Conservation (phyloP, 2,329 filamentous ascomycete genomes). For the Fusarium chuoi region DNA sequence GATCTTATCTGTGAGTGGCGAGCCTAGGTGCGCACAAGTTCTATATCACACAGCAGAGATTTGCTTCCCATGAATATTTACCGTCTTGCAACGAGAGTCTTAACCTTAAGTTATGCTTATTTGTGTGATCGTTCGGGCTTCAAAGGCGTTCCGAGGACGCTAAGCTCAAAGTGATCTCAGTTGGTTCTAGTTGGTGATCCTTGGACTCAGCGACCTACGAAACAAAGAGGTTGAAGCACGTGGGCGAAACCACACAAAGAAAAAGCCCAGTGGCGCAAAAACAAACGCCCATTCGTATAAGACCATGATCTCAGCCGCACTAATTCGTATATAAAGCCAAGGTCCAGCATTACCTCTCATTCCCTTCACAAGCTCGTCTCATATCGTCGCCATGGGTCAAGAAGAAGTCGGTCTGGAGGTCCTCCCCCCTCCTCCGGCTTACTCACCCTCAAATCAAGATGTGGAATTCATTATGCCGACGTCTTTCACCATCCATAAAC, state of each 20-base stretch:
- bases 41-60: not conserved
- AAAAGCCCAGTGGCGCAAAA: not conserved
- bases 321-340: not conserved
- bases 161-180: not conserved
- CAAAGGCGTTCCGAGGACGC: too few species aligned
- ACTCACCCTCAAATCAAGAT: not conserved
- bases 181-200: not conserved
- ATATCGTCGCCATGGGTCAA: not conserved
- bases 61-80: not conserved
- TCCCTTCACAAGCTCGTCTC: not conserved
- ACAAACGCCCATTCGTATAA: not conserved
- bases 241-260: not conserved
- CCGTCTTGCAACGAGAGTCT: accelerated
- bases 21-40: not conserved
- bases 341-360: too few species aligned
- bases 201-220: not conserved
- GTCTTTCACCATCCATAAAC: not conserved
- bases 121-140: not conserved
- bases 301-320: not conserved
- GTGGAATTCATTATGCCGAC: not conserved
- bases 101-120: not conserved
- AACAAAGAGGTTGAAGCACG: not conserved
- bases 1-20: not conserved
- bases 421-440: not conserved
- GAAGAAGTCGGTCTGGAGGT: not conserved